phyloP scores from a whole-genome alignment of 495 filamentous ascomycete species.

The Monascus purpureus region DNA sequence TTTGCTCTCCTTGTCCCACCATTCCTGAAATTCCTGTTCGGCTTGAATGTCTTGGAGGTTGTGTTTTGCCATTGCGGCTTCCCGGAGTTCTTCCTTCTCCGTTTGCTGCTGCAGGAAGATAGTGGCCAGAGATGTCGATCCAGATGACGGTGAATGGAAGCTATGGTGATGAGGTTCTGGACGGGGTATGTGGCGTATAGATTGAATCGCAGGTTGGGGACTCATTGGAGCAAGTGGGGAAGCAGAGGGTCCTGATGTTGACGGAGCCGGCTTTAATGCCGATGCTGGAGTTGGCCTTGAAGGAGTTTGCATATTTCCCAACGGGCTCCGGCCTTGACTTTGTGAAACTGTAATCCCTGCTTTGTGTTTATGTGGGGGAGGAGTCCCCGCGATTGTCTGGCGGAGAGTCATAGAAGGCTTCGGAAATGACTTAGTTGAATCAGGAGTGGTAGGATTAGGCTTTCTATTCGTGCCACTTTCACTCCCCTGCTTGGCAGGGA shows the following conservation, averaged over 20 bases:
- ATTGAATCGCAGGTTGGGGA: slow-evolving; percentile 26
- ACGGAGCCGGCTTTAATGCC: slow-evolving; percentile 8
- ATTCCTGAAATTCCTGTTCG: slow-evolving; percentile 93
- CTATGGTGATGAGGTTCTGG: slow-evolving; percentile 25
- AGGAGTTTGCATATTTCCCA: slow-evolving; percentile 10
- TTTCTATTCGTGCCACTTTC: slow-evolving; percentile 11
- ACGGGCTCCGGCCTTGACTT: slow-evolving; percentile 11
- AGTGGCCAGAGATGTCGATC: slow-evolving; percentile 66
- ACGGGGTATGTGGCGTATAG: slow-evolving; percentile 33
- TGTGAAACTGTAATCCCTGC: slow-evolving; percentile 4
- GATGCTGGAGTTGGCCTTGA: too few relatives aligned
- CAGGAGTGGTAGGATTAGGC: slow-evolving; percentile 5
- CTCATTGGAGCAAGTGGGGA: slow-evolving; percentile 11
- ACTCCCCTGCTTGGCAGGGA: slow-evolving; percentile 8
- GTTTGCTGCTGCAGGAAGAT: slow-evolving; percentile 77
- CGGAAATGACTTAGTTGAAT: slow-evolving; percentile 15
- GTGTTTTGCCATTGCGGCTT: slow-evolving; percentile 67
- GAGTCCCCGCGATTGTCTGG: slow-evolving; percentile 44
- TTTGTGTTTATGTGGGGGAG: slow-evolving; percentile 15
- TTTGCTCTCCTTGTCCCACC: slow-evolving; percentile 90
- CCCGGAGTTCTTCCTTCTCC: slow-evolving; percentile 69
- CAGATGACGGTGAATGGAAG: slow-evolving; percentile 31
- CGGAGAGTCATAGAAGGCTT: slow-evolving; percentile 46
- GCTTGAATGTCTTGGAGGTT: slow-evolving; percentile 86
- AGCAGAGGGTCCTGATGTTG: slow-evolving; percentile 5